Evolutionary conservation across 2,329 filamentous ascomycete species (phyloP), one percentile per base, ranked within the genome.

Genomic region (Aphanoascus verrucosus): DNA sequence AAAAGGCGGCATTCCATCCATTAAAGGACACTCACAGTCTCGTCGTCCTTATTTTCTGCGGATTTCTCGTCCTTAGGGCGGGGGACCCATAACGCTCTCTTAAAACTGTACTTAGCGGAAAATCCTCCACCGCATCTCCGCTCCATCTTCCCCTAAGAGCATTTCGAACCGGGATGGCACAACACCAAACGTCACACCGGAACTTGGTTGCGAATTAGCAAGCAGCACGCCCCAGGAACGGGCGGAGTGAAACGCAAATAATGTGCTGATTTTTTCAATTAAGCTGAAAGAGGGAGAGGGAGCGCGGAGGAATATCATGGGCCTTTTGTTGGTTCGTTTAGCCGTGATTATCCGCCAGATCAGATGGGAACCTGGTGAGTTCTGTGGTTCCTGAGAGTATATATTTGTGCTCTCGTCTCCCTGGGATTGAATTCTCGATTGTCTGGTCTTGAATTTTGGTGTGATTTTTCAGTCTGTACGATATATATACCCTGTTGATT

Each of bases 101-200:
- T 72, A 63, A 63, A 73, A 69, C 68, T 74, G 72, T 69, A 74
- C 71, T 74, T 74, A 74, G 69, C 66, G 71, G 71, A 70, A 67
- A 64, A 55, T 55, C 44, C 55, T 15, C 49, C 49, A 43, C 40
- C 41, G 38, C 38, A n/a, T 34, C 49, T 43, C 49, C 49, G 40
- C 49, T 45, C 57, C 54, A 53, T 46, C 62, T 64, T 68, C 69
- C 69, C 64, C 68, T 73, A 73, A 73, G 69, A 69, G 71, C 71
- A 73, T 70, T 64, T 72, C 64, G 67, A 71, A 67, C 67, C 71
- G 70, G 69, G 43, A 40, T 40, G 38, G 23, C 23, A n/a, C 23
- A 28, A 7, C 23, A 28, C 23, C 23, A 28, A 23, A 46, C 34
- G 49, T 52, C 49, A 60, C 56, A 54, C 49, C 38, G 49, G 31